Conservation (phyloP, 129 eudicot species). For the Flaveria brownii region DNA sequence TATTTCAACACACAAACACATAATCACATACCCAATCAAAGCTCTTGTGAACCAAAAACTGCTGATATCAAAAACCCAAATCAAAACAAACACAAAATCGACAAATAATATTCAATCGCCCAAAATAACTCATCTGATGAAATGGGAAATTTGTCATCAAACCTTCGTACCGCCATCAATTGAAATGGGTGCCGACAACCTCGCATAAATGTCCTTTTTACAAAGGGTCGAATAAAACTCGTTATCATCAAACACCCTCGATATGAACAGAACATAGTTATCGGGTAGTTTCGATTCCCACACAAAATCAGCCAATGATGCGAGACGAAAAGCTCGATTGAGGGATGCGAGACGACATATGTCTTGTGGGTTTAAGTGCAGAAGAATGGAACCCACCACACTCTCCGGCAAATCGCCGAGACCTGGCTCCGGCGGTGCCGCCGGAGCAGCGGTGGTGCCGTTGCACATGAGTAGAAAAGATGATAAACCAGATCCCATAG, state of each 20-base stretch:
- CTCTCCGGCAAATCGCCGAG: constrained; percentile 93
- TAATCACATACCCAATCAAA: not conserved
- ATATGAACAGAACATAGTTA: constrained; percentile 52
- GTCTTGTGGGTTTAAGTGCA: constrained; percentile 60
- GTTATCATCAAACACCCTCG: constrained; percentile 48
- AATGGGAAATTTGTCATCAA: constrained; percentile 13
- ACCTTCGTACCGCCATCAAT: constrained; percentile 89
- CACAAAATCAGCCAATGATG: constrained; percentile 85
- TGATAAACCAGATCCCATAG: constrained; percentile 42
- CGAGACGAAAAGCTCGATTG: constrained; percentile 64
- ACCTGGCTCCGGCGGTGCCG: constrained; percentile 29
- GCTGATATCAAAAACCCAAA: constrained; percentile 1
- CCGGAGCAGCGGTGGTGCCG: constrained; percentile 38
- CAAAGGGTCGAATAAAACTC: constrained; percentile 34
- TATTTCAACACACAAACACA: not conserved
- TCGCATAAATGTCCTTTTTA: constrained; percentile 69
- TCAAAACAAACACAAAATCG: constrained; percentile 3
- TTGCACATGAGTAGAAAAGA: constrained; percentile 34
- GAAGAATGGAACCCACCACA: constrained; percentile 63
- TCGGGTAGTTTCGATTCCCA: constrained; percentile 84
- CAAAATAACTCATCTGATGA: not conserved
- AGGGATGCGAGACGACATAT: constrained; percentile 63
- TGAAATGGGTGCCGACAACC: constrained; percentile 48
- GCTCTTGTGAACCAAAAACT: constrained; percentile 10
- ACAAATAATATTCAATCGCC: not conserved